phyloP scores from a whole-genome alignment of 495 filamentous ascomycete species.

The Melanomma pulvis-pyrius region DNA sequence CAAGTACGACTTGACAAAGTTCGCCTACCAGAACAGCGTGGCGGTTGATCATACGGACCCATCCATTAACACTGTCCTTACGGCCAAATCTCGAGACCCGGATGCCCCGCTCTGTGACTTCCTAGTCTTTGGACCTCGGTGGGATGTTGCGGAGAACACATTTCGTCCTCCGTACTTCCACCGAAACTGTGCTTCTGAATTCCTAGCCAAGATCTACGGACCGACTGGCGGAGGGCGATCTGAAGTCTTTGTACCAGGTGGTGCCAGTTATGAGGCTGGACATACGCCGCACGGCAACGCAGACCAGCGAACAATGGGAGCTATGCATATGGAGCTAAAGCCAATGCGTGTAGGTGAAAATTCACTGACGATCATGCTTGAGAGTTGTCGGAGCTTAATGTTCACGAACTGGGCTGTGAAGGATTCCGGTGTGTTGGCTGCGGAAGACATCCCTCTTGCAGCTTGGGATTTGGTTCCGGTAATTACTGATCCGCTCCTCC shows the following conservation, averaged over 20 bases:
- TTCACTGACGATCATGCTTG: too few species aligned
- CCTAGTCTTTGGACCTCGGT: not conserved
- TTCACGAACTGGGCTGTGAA: too few species aligned
- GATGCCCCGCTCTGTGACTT: not conserved
- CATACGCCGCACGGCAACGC: conserved; percentile 12
- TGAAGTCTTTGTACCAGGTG: not conserved
- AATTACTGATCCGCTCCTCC: too few species aligned
- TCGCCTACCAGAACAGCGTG: not conserved
- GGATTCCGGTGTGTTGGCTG: too few species aligned
- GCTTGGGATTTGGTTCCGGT: too few species aligned
- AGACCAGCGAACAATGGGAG: too few species aligned
- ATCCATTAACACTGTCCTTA: not conserved
- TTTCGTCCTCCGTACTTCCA: conserved; percentile 9
- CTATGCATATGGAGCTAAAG: too few species aligned
- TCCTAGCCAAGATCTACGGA: conserved; percentile 2
- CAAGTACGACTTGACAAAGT: conserved; percentile 1
- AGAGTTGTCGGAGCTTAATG: too few species aligned
- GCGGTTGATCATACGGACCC: not conserved
- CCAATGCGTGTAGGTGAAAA: too few species aligned
- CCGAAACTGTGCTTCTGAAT: conserved; percentile 5
- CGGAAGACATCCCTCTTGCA: too few species aligned
- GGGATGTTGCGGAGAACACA: not conserved
- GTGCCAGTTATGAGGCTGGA: not conserved
- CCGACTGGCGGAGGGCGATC: not conserved
- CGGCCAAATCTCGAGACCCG: not conserved